These are phyloP conservation scores for Houttuynia cordata DNA, from an alignment of 164 flowering plant genomes.

Conservation along the genomic window DNA sequence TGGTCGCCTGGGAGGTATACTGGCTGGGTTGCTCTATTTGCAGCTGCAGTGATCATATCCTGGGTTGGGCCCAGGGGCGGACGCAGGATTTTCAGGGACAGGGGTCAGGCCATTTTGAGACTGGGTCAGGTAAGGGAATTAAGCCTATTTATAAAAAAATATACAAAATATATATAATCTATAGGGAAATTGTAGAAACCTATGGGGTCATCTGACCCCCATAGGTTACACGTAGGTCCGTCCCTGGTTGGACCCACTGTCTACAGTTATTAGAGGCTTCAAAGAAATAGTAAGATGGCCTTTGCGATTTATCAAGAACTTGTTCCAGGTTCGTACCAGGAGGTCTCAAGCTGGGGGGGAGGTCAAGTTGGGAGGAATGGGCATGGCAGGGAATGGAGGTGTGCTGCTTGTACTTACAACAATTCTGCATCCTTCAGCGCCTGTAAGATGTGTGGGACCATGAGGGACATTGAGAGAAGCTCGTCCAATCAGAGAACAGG, in stretches of 20 bases:
- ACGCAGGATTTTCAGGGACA: too few species aligned
- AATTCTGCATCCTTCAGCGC: conserved; percentile 32
- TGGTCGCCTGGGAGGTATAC: conserved; percentile 98
- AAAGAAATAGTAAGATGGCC: conserved; percentile 45
- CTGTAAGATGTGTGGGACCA: conserved; percentile 85
- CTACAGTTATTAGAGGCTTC: conserved; percentile 24
- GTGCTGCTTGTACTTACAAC: conserved; percentile 69
- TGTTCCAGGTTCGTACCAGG: conserved; percentile 15
- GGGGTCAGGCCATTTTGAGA: too few species aligned
- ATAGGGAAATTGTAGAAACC: too few species aligned
- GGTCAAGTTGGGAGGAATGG: conserved; percentile 11
- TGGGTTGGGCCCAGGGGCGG: conserved; percentile 56
- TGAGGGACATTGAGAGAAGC: conserved; percentile 15
- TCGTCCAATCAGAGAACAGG: conserved; percentile 9
- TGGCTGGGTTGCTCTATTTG: conserved; percentile 76
- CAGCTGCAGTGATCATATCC: conserved; percentile 26
- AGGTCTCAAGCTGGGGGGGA: conserved; percentile 56
- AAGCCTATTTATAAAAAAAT: too few species aligned
- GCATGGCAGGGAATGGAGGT: conserved; percentile 46
- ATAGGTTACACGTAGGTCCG: too few species aligned
- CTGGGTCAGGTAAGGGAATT: too few species aligned
- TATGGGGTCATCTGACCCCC: too few species aligned
- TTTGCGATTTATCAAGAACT: conserved; percentile 17
- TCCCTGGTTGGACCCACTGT: too few species aligned
- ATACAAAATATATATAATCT: too few species aligned